Conservation (phyloP, 139 green algal species). For the Ulvella scutata region DNA sequence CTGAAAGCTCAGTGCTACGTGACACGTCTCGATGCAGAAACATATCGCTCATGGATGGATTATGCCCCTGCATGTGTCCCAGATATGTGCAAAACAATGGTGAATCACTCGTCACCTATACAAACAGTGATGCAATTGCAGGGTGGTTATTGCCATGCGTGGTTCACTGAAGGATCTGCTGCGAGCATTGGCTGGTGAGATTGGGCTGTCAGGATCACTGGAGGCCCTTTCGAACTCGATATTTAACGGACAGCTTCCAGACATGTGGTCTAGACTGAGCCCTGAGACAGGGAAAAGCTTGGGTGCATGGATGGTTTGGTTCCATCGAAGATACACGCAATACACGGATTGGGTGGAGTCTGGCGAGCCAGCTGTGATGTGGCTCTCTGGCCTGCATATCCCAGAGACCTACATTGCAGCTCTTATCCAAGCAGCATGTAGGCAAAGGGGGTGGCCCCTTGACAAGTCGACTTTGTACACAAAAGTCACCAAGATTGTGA, state of each 20-base stretch:
- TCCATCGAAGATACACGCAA: conserved; percentile 48
- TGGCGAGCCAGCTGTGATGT: conserved; percentile 69
- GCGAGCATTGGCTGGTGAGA: conserved; percentile 58
- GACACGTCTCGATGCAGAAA: background rate
- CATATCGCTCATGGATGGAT: background rate
- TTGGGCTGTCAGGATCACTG: conserved; percentile 55
- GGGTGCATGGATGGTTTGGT: conserved; percentile 67
- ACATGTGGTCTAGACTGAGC: conserved; percentile 51
- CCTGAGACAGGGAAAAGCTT: conserved; percentile 64
- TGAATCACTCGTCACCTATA: too few species aligned
- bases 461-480: conserved; percentile 69
- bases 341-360: conserved; percentile 57
- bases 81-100: too few species aligned
- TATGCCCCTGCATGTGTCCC: background rate
- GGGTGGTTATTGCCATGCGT: conserved; percentile 38
- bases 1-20: conserved; percentile 5
- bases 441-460: conserved; percentile 65
- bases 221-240: conserved; percentile 51
- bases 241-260: conserved; percentile 63
- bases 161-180: conserved; percentile 51
- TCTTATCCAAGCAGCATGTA: conserved; percentile 65
- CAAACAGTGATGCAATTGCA: too few species aligned
- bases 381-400: conserved; percentile 64
- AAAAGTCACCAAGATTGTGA: conserved; percentile 42
- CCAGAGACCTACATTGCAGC: conserved; percentile 79